Conservation (phyloP, 73 alveolate genomes). For the Breviolum minutum region DNA sequence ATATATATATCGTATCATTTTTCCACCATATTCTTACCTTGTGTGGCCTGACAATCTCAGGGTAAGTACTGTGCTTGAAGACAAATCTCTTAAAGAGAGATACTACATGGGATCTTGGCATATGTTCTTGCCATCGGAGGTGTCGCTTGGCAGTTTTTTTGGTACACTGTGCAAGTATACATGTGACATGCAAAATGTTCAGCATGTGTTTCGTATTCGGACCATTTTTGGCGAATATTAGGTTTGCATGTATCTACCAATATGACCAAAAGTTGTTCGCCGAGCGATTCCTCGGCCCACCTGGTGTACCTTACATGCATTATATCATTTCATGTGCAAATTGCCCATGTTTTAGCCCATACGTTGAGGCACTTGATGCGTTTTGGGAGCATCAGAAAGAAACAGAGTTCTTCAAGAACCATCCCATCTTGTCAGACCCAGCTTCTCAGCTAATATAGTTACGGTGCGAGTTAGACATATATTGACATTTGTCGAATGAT, state of each 20-base stretch:
- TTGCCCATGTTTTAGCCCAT: too few species aligned
- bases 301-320: not conserved
- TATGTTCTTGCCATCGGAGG: slow-evolving; percentile 36
- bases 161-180: too few species aligned
- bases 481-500: too few species aligned
- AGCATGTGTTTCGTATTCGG: not conserved
- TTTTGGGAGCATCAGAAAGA: slow-evolving; percentile 1
- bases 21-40: not conserved
- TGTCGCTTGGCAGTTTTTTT: not conserved
- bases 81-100: not conserved
- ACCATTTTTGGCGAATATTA: not conserved
- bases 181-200: not conserved
- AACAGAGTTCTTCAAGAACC: not conserved
- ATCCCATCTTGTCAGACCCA: not conserved
- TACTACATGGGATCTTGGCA: slow-evolving; percentile 43
- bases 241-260: slow-evolving; percentile 44
- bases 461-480: not conserved
- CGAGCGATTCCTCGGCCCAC: not conserved
- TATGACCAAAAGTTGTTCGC: not conserved
- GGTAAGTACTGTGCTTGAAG: slow-evolving; percentile 35
- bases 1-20: too few species aligned
- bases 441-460: not conserved
- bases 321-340: too few species aligned
- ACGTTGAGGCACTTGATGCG: not conserved
- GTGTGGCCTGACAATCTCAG: not conserved